These are phyloP conservation scores for Apiospora phragmitis DNA, from an alignment of 2,329 filamentous ascomycete species.

Conservation along the genomic window DNA sequence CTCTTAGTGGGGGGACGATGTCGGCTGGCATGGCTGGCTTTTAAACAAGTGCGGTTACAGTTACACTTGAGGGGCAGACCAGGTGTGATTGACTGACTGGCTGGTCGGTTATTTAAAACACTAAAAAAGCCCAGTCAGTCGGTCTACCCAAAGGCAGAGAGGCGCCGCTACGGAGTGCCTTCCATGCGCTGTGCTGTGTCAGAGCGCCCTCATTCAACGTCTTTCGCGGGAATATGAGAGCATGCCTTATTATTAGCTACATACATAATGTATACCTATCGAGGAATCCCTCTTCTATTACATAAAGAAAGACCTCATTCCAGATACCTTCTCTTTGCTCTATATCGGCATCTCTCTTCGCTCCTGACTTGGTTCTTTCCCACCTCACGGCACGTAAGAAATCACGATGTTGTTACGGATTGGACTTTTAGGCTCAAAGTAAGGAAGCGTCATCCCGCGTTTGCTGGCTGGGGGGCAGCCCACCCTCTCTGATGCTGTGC, in stretches of 20 bases:
- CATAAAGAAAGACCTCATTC: not conserved
- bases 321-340: not conserved
- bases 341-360: not conserved
- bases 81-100: not conserved
- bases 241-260: not conserved
- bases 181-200: not conserved
- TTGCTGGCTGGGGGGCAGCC: not conserved
- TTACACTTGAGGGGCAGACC: constrained; percentile 9
- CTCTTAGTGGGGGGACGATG: constrained; percentile 8
- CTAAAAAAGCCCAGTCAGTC: not conserved
- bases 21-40: constrained; percentile 1
- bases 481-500: not conserved
- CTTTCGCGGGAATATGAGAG: not conserved
- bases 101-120: not conserved
- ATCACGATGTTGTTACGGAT: not conserved
- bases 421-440: constrained; percentile 4
- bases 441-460: constrained; percentile 7
- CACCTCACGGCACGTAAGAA: not conserved
- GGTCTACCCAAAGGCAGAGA: not conserved
- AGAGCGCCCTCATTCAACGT: not conserved
- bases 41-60: constrained; percentile 4
- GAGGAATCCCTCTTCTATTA: not conserved
- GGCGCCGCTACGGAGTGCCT: not conserved
- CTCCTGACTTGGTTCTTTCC: not conserved
- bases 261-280: not conserved